These are phyloP conservation scores for Oryza longistaminata DNA, from an alignment of 176 grass and related monocot species.

Conservation along the genomic window DNA sequence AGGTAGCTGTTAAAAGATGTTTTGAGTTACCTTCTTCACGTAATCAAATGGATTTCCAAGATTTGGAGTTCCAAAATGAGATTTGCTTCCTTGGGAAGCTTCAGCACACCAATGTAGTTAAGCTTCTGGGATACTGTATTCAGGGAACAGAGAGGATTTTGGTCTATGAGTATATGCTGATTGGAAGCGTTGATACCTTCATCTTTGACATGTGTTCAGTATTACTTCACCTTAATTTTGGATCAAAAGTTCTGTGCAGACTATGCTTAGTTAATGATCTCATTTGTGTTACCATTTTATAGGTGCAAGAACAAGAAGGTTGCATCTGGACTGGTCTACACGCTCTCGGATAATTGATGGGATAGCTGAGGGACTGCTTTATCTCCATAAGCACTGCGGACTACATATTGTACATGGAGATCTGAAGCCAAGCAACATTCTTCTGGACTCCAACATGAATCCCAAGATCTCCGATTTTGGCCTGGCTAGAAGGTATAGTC, in stretches of 20 bases:
- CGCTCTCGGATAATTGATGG: slow-evolving; percentile 38
- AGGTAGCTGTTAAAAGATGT: slow-evolving; percentile 40
- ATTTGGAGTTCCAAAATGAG: slow-evolving; percentile 27
- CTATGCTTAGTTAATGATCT: background rate
- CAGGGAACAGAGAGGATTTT: slow-evolving; percentile 36
- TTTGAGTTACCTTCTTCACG: slow-evolving; percentile 17
- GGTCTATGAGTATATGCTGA: slow-evolving; percentile 45
- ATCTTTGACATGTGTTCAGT: slow-evolving; percentile 16
- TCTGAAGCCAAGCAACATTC: slow-evolving; percentile 51
- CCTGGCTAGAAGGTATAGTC: slow-evolving; percentile 12
- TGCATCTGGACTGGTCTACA: slow-evolving; percentile 23
- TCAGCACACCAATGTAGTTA: slow-evolving; percentile 43
- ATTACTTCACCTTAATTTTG: background rate
- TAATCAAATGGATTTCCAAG: slow-evolving; percentile 1
- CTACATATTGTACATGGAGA: slow-evolving; percentile 42
- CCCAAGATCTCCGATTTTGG: slow-evolving; percentile 53
- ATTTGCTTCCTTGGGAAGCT: slow-evolving; percentile 11
- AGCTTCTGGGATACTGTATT: slow-evolving; percentile 31
- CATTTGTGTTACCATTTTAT: background rate
- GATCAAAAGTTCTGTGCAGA: background rate
- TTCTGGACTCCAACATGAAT: slow-evolving; percentile 44
- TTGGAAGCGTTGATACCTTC: slow-evolving; percentile 31
- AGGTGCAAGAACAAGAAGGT: background rate
- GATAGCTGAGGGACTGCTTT: slow-evolving; percentile 36
- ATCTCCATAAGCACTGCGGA: slow-evolving; percentile 37